Evolutionary conservation across 306 rosid genomes (phyloP).

Genomic region (Inga laurina): DNA sequence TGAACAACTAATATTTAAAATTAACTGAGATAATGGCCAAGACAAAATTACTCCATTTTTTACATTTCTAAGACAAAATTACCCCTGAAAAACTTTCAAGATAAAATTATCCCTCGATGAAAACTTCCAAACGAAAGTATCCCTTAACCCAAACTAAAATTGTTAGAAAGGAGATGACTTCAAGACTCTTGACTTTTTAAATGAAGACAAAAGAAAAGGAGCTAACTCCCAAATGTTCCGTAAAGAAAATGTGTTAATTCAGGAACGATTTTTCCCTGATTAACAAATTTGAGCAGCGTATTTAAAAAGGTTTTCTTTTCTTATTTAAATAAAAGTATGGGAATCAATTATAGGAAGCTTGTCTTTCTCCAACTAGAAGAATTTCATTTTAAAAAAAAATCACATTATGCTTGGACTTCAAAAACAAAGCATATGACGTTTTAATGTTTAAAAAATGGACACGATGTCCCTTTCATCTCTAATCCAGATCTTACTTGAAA

Average conservation of each 20-base stretch:
- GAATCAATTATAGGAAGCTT: neutral
- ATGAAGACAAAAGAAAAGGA: neutral
- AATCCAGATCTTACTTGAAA: slow-evolving; percentile 28
- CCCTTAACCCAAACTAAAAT: too few species aligned
- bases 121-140: too few species aligned
- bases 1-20: too few species aligned
- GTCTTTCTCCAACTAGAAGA: neutral
- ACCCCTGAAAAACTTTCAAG: too few species aligned
- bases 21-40: too few species aligned
- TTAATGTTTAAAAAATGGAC: neutral
- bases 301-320: neutral
- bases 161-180: too few species aligned
- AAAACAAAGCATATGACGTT: slow-evolving; percentile 10
- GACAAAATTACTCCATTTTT: too few species aligned
- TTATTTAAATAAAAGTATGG: neutral
- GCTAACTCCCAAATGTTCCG: neutral
- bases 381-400: neutral
- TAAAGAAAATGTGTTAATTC: neutral
- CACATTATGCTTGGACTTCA: slow-evolving; percentile 28
- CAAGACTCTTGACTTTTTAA: neutral
- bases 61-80: too few species aligned
- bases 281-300: neutral
- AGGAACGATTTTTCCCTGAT: neutral
- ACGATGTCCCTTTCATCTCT: slow-evolving; percentile 41
- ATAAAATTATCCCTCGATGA: too few species aligned